phyloP scores from a whole-genome alignment of 2,329 filamentous ascomycete species.

The Fusarium penzigii region DNA sequence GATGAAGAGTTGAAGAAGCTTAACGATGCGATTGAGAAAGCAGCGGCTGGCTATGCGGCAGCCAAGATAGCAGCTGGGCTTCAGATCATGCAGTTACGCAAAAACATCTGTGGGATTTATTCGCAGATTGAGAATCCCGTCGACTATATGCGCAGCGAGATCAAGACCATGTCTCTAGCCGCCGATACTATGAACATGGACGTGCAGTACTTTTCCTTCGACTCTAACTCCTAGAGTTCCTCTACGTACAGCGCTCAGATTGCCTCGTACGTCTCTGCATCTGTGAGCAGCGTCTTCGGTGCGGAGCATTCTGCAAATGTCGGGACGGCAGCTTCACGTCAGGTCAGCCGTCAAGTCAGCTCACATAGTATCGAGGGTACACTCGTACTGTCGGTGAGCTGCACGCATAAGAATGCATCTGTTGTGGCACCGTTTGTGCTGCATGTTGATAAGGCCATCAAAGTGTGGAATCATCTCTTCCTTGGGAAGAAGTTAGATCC shows the following conservation, averaged over 20 bases:
- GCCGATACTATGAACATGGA: constrained; percentile 18
- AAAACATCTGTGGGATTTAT: not conserved
- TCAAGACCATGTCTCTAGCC: constrained; percentile 14
- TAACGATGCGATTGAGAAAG: not conserved
- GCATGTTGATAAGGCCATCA: constrained; percentile 18
- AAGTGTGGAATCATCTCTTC: constrained; percentile 14
- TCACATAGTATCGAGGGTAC: constrained; percentile 4
- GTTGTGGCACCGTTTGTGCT: constrained; percentile 13
- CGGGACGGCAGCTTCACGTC: not conserved
- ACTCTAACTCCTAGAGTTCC: not conserved
- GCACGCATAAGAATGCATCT: constrained; percentile 17
- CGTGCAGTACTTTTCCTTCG: constrained; percentile 12
- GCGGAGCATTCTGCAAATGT: not conserved
- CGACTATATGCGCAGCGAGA: constrained; percentile 10
- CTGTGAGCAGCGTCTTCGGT: constrained; percentile 3
- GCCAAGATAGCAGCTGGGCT: not conserved
- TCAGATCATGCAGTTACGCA: not conserved
- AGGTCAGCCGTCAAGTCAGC: constrained; percentile 3
- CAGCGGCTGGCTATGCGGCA: not conserved
- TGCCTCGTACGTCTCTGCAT: not conserved
- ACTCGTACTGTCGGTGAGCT: constrained; percentile 12
- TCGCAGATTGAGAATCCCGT: constrained; percentile 13
- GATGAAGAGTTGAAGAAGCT: not conserved
- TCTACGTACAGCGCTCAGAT: not conserved
- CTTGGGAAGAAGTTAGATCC: not conserved